Conservation (phyloP, 371 early-diverging fungal species). For the Amoeboaphelidium occidentale region DNA sequence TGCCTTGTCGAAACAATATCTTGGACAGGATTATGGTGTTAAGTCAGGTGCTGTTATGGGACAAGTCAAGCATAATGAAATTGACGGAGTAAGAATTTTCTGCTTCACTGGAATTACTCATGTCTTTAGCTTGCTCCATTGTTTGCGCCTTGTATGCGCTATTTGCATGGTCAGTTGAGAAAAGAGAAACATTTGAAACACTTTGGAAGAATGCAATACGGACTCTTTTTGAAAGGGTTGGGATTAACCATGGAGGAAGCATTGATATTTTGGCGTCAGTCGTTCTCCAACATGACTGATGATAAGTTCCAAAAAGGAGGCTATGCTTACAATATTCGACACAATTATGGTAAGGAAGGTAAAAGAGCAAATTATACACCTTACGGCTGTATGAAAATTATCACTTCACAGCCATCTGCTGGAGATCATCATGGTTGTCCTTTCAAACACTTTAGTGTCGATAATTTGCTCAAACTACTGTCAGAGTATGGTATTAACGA, state of each 20-base stretch:
- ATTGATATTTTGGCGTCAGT: conserved; percentile 65
- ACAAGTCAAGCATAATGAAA: conserved; percentile 28
- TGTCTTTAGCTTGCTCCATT: conserved; percentile 13
- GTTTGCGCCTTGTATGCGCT: conserved; percentile 83
- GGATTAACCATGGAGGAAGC: conserved; percentile 78
- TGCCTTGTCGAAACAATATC: conserved; percentile 57
- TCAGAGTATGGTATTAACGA: conserved; percentile 20
- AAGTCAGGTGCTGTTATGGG: conserved; percentile 12
- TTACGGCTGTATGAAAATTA: conserved; percentile 77
- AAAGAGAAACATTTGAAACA: conserved; percentile 59
- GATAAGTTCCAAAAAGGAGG: conserved; percentile 69
- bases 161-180: conserved; percentile 39
- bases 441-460: conserved; percentile 50
- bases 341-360: conserved; percentile 96
- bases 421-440: conserved; percentile 76
- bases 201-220: conserved; percentile 68
- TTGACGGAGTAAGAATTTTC: conserved; percentile 24
- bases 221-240: conserved; percentile 82
- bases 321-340: conserved; percentile 88
- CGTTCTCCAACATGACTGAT: conserved; percentile 42
- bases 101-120: neutral
- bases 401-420: conserved; percentile 34
- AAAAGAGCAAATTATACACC: conserved; percentile 72
- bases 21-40: conserved; percentile 17
- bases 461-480: conserved; percentile 29